phyloP scores from a whole-genome alignment of 352 stramenopile species.

The Phytophthora ramorum region DNA sequence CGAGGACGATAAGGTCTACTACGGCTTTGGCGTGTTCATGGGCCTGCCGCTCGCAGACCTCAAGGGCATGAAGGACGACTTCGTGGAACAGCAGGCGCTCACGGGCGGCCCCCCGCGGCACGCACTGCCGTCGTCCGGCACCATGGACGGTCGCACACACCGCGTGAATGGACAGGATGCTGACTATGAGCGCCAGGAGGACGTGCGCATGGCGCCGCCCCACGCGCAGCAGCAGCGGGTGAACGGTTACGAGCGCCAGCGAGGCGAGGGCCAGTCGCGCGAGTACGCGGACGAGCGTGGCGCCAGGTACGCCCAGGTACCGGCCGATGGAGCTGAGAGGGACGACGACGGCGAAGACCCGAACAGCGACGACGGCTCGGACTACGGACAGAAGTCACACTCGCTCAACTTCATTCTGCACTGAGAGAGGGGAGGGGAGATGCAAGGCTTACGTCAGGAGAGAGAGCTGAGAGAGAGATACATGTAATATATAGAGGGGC shows the following conservation, averaged over 20 bases:
- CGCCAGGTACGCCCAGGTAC: slow-evolving; percentile 20
- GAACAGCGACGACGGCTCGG: slow-evolving; percentile 64
- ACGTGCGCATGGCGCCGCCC: slow-evolving; percentile 19
- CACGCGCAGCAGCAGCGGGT: slow-evolving; percentile 16
- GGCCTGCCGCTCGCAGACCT: slow-evolving; percentile 82
- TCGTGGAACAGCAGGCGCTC: slow-evolving; percentile 65
- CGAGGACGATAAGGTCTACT: slow-evolving; percentile 89
- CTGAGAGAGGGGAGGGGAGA: slow-evolving; percentile 33
- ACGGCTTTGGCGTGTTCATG: slow-evolving; percentile 91
- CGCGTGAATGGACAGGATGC: slow-evolving; percentile 28
- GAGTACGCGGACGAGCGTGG: slow-evolving; percentile 24
- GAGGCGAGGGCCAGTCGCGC: slow-evolving; percentile 12
- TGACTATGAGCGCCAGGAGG: slow-evolving; percentile 27
- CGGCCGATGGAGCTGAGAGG: slow-evolving; percentile 8
- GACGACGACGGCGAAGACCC: slow-evolving; percentile 39
- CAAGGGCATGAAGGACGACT: slow-evolving; percentile 87
- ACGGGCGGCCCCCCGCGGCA: slow-evolving; percentile 18
- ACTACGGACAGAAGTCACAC: slow-evolving; percentile 75
- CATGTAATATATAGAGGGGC: slow-evolving; percentile 40
- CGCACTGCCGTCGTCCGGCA: slow-evolving; percentile 14
- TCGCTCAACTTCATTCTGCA: slow-evolving; percentile 88
- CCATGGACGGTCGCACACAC: slow-evolving; percentile 25
- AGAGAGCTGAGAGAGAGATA: slow-evolving; percentile 10
- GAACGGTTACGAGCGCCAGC: slow-evolving; percentile 26
- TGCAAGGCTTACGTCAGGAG: slow-evolving; percentile 1